A percentile compares a stretch with the other conserved stretches of the same genome.
Evolutionary conservation across 345 rosid genomes (phyloP).

Genomic region (Eucalyptus regnans): DNA sequence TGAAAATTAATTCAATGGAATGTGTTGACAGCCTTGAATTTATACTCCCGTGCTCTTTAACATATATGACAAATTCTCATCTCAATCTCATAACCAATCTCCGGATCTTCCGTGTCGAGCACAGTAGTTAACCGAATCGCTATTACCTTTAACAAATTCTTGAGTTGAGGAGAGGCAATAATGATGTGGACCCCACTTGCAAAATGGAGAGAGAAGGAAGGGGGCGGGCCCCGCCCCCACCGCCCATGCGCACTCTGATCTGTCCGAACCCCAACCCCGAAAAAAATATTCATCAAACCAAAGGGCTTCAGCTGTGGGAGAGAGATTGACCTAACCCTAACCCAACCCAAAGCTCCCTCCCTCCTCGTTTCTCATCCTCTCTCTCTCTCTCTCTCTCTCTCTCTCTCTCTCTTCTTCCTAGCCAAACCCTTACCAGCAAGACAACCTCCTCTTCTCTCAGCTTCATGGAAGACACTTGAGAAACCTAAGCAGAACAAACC

Average conservation of each 20-base stretch:
- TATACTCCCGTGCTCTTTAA: background rate
- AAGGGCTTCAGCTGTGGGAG: background rate
- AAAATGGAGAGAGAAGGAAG: conserved; percentile 8
- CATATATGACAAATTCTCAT: background rate
- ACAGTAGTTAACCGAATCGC: background rate
- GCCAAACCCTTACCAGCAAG: background rate
- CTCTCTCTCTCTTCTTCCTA: background rate
- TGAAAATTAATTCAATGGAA: background rate
- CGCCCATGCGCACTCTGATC: conserved; percentile 69
- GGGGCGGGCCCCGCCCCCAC: conserved; percentile 44
- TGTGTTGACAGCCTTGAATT: background rate
- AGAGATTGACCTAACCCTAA: background rate
- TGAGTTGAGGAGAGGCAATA: background rate
- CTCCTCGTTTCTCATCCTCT: background rate
- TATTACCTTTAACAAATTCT: background rate
- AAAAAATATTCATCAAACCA: background rate
- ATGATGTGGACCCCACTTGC: background rate
- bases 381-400: background rate
- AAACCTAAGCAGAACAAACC: background rate
- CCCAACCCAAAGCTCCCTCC: background rate
- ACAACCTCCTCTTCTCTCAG: background rate
- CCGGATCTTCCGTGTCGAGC: background rate
- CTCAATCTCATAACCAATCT: background rate
- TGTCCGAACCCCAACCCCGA: conserved; percentile 5
- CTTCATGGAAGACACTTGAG: background rate